Base-by-base conservation (phyloP, 352 stramenopile genomes). In the Thalassiosira delicatula region DNA sequence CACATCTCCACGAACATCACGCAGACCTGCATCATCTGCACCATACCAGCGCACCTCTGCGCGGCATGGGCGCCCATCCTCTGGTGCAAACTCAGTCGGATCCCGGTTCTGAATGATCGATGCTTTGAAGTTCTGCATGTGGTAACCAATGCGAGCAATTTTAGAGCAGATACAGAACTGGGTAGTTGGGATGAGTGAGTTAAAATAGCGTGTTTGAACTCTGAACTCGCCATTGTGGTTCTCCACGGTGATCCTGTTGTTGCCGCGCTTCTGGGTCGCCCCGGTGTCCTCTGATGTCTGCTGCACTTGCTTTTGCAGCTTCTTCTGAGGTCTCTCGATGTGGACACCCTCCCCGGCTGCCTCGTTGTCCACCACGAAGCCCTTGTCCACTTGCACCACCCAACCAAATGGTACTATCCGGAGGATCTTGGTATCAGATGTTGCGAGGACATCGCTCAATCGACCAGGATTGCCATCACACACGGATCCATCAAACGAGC, bases 331-430 rank as follows among this genome's bases (percentile, higher is more conserved):
- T 19, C 65, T 30, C 23, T 59, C 49, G 14, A 59, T 32, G n/a
- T 42, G 23, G 11, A 72, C 2, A 35, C 65, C 65, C 27, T 72
- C 65, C 19, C 66, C 19, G 42, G 8, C 65, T 1, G 42, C 42
- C 19, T 40, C 27, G 29, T 65, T 63, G 65, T 72, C 37, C 9
- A 72, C 49, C 14, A 72, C 66, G 65, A 72, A 72, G 21, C 70
- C 70, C 42, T 78, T 78, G 40, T 79, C 71, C 23, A 79, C 61
- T 33, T 79, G 37, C 14, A 29, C 17, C 2, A 27, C 23, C 30
- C 23, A 32, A 8, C 51, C 21, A 33, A n/a, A 61, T 33, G 51
- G 51, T 19, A 61, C n/a, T 5, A 19, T 8, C 7, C n/a, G 7
- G 2, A 61, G 4, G 3, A 33, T 33, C 35, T 61, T 3, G 12